A percentile compares a stretch with the other conserved stretches of the same genome.
These are phyloP conservation scores for Mortierella sp. DNA, from an alignment of 371 early-diverging fungal species.

Conservation along the genomic window DNA sequence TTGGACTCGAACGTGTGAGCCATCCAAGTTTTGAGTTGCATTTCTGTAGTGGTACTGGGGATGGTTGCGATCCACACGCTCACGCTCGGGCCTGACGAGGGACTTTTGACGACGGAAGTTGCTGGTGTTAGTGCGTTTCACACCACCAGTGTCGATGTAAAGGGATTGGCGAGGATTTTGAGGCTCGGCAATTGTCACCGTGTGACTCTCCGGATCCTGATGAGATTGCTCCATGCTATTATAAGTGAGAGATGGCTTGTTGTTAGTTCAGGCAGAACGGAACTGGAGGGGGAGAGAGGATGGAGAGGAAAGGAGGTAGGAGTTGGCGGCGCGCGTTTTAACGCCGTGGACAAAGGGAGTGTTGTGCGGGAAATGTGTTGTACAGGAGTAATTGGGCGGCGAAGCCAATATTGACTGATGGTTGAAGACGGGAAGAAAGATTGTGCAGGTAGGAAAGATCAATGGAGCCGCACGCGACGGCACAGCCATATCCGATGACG, in stretches of 20 bases:
- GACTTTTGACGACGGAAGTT: conserved; percentile 65
- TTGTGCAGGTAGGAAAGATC: background rate
- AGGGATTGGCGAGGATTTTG: conserved; percentile 41
- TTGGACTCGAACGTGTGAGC: conserved; percentile 44
- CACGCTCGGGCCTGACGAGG: conserved; percentile 77
- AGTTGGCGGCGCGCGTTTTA: too few species aligned
- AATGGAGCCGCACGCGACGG: too few species aligned
- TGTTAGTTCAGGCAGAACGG: background rate
- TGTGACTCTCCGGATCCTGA: conserved; percentile 43
- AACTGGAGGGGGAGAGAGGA: background rate
- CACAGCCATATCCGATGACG: too few species aligned
- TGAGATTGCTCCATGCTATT: conserved; percentile 45
- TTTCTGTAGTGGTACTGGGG: conserved; percentile 68
- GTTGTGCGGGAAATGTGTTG: background rate
- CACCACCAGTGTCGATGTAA: conserved; percentile 20
- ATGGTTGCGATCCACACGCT: conserved; percentile 63
- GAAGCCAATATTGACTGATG: too few species aligned
- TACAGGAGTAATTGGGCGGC: too few species aligned
- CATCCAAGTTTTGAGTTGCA: conserved; percentile 54
- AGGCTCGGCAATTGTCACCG: conserved; percentile 24
- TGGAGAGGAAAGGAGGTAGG: background rate
- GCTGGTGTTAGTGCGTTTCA: conserved; percentile 22
- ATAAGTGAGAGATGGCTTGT: background rate
- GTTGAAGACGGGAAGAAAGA: background rate
- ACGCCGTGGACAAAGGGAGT: conserved; percentile 2